Evolutionary conservation across 495 filamentous ascomycete species (phyloP), one percentile per base, ranked within the genome.

Genomic region (Penicillium egyptiacum): DNA sequence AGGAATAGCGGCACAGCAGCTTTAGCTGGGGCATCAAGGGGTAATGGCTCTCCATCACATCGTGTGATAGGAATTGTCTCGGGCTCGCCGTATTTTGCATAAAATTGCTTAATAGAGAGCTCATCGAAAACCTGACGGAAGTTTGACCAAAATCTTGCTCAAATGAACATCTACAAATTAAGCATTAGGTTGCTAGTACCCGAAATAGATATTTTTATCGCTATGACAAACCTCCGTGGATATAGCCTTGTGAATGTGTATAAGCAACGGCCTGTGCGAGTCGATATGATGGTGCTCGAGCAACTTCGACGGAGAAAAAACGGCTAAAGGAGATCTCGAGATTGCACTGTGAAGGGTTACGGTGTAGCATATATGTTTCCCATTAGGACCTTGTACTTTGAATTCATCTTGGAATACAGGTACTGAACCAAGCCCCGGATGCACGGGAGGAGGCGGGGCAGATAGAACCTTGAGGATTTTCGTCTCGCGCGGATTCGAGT

Each of bases 131-230:
- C 47, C 62, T 22, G 55, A 63, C n/a, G 71, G 73, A 1, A 75
- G 61, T 28, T 74, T 71, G 25, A 73, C 55, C 14, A 78, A 52
- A n/a, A 72, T 42, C 26, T 77, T 78, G 17, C 62, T 52, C 5
- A 76, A 49, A 56, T 76, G 73, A 35, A 78, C 59, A 62, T 77
- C 68, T 73, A 60, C 28, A 47, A 42, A 14, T 10, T 2, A 10
- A 26, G 10, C 41, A 41, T 60, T 44, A 53, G 57, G 22, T 52
- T 12, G 19, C 11, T 25, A 40, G 55, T 23, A 39, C 8, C 16
- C 7, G 9, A 6, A 35, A 19, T 28, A 5, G 4, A 11, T 20
- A 43, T 19, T 26, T 39, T n/a, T n/a, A 42, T 40, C 2, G 14
- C 16, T 12, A 33, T 52, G 17, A 59, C 56, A 40, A 40, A 70